These are phyloP conservation scores for Globisporangium nagaii DNA, from an alignment of 352 stramenopile genomes.

Conservation along the genomic window DNA sequence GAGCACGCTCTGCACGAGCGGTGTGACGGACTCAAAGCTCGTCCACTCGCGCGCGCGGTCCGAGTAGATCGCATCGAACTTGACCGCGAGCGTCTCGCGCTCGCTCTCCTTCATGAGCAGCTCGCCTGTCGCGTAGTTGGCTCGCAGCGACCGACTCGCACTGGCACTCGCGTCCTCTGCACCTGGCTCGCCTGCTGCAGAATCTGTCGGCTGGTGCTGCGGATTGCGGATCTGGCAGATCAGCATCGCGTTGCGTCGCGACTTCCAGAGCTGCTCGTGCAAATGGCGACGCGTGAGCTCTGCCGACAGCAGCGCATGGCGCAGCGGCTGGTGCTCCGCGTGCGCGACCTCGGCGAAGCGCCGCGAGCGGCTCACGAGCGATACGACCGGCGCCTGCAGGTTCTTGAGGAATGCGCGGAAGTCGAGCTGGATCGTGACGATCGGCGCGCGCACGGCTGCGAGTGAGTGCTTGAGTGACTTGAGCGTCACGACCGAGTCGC, in stretches of 20 bases:
- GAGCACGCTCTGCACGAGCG: slow-evolving; percentile 60
- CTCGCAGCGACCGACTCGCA: slow-evolving; percentile 21
- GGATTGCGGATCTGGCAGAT: slow-evolving; percentile 63
- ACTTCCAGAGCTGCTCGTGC: slow-evolving; percentile 65
- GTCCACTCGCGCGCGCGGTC: slow-evolving; percentile 60
- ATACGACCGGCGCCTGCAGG: slow-evolving; percentile 43
- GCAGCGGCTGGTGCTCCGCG: slow-evolving; percentile 48
- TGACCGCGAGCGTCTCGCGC: slow-evolving; percentile 31
- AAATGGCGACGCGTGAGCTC: slow-evolving; percentile 53
- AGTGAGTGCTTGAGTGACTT: slow-evolving; percentile 33
- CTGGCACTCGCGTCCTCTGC: no score
- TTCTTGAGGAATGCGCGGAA: slow-evolving; percentile 43
- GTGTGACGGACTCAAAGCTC: slow-evolving; percentile 44
- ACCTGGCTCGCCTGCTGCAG: neutral
- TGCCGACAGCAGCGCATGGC: slow-evolving; percentile 27
- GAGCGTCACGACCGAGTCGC: slow-evolving; percentile 34
- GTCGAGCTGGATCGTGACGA: slow-evolving; percentile 48
- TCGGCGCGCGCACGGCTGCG: slow-evolving; percentile 34
- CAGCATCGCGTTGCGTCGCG: slow-evolving; percentile 47
- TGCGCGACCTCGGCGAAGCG: slow-evolving; percentile 41
- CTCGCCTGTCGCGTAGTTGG: slow-evolving; percentile 54
- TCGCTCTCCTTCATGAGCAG: slow-evolving; percentile 36
- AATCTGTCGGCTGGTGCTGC: neutral
- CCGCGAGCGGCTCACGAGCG: slow-evolving; percentile 39
- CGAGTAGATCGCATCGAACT: slow-evolving; percentile 59